Conservation (phyloP, 371 early-diverging fungal genomes). For the Scutellospora calospora region DNA sequence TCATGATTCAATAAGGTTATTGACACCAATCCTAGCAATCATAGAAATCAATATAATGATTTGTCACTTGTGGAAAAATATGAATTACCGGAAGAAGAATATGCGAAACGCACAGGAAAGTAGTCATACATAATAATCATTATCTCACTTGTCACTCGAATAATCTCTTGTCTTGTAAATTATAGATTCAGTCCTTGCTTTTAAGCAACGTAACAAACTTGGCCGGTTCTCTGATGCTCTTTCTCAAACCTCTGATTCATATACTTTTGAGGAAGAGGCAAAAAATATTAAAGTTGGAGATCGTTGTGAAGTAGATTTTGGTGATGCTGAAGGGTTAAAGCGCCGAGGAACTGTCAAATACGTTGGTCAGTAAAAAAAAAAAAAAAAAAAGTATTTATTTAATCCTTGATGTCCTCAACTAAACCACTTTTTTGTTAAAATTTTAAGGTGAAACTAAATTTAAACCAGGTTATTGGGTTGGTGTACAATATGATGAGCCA, state of each 20-base stretch:
- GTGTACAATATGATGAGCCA: conserved; percentile 96
- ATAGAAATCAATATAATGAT: conserved; percentile 84
- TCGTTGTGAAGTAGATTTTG: conserved; percentile 84
- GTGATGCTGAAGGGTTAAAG: conserved; percentile 54
- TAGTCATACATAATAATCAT: background rate
- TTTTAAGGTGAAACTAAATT: conserved; percentile 71
- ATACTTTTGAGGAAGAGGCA: conserved; percentile 60
- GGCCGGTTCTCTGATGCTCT: conserved; percentile 83
- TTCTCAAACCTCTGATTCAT: conserved; percentile 51
- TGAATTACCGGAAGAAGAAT: conserved; percentile 89
- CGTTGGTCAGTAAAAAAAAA: conserved; percentile 63
- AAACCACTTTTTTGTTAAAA: background rate
- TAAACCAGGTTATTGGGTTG: conserved; percentile 92
- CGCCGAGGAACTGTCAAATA: conserved; percentile 85
- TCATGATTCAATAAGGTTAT: conserved; percentile 56
- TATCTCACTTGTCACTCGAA: background rate
- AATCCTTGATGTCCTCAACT: background rate
- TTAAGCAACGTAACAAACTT: conserved; percentile 87
- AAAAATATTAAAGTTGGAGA: conserved; percentile 74
- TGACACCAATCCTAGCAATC: conserved; percentile 75
- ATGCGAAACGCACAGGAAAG: conserved; percentile 73
- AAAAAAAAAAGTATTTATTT: background rate
- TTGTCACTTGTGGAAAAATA: conserved; percentile 91
- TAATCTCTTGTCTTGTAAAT: background rate
- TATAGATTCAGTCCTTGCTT: conserved; percentile 87